Evolutionary conservation across 2,329 filamentous ascomycete genomes (phyloP), one percentile per base, ranked within the genome.

Genomic region (Epichloe sylvatica): DNA sequence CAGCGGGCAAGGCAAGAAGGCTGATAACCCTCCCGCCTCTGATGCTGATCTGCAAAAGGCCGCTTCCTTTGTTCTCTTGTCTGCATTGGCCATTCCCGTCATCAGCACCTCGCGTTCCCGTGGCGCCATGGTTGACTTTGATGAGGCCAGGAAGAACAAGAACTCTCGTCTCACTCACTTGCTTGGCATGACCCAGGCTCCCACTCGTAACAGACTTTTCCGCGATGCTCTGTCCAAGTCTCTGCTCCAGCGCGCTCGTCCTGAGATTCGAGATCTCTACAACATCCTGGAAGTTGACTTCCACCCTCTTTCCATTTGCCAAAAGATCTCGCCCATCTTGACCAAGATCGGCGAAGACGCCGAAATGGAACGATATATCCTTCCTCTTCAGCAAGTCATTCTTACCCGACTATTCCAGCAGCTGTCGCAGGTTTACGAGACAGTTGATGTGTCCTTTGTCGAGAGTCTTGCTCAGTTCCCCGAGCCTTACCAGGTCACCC

Each of bases 271-370:
- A 52, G 89, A 96, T 52, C 81, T 98, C 42, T 98, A 96, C 80
- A 94, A 95, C 72, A 98, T 98, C 59, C 81, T 98, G 38, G 92
- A 98, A 73, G 91, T 97, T 57, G 92, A 98, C 68, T 98, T 98
- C 77, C 92, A 98, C 67, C 92, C 92, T 49, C 78, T 98, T 52
- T 97, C 91, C 37, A 98, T 98, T 65, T 97, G 92, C 81, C 84
- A 94, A 72, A 97, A 96, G 78, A 97, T 98, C 58, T 95, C 91
- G 12, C 92, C 92, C 47, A 97, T 98, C 60, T 75, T 98, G 51
- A 78, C 84, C 59, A 82, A 97, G 76, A 97, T 98, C 63, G 91
- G 90, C 56, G 82, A 83, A 53, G 91, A 98, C 63, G 76, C 86
- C 46, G 91, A 96, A 69, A 95, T 98, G 91, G 83, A 92, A 72